These are phyloP conservation scores for Pezicula rhizophila DNA, from an alignment of 2,329 filamentous ascomycete species.

Conservation along the genomic window DNA sequence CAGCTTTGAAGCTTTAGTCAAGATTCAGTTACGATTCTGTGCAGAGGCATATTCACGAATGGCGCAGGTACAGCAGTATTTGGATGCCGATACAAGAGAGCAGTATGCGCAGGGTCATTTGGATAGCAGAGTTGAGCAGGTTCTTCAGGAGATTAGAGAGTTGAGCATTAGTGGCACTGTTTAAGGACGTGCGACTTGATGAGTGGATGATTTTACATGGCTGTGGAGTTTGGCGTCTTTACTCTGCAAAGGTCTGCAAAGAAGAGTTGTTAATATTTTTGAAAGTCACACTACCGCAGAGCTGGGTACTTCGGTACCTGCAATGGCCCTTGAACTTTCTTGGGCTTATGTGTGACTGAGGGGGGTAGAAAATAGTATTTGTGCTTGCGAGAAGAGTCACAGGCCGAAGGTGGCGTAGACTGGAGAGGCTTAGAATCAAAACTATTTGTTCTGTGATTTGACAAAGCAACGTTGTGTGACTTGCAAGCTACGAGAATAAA, in stretches of 20 bases:
- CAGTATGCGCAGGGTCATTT: constrained; percentile 92
- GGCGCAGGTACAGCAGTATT: constrained; percentile 98
- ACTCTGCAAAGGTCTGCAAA: no score
- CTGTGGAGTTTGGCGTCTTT: not conserved
- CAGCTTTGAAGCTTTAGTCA: constrained; percentile 94
- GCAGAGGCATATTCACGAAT: constrained; percentile 96
- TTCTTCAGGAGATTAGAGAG: constrained; percentile 93
- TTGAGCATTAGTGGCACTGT: constrained; percentile 80
- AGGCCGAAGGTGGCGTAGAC: not conserved
- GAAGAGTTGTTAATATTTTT: no score
- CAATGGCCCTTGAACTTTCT: no score
- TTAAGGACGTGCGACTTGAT: constrained; percentile 27
- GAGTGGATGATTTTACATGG: not conserved
- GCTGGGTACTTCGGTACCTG: no score
- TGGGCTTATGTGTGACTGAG: no score
- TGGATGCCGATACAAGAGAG: constrained; percentile 91
- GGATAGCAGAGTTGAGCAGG: constrained; percentile 88
- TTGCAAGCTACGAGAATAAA: not conserved
- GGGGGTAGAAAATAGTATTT: no score
- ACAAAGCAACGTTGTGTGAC: not conserved
- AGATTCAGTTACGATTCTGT: constrained; percentile 96
- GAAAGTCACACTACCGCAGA: no score
- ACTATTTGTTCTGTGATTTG: not conserved
- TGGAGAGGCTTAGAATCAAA: not conserved
- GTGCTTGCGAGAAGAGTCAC: not conserved